phyloP scores from a whole-genome alignment of 1,284 basidiomycete species.

The Entoloma clypeatum region DNA sequence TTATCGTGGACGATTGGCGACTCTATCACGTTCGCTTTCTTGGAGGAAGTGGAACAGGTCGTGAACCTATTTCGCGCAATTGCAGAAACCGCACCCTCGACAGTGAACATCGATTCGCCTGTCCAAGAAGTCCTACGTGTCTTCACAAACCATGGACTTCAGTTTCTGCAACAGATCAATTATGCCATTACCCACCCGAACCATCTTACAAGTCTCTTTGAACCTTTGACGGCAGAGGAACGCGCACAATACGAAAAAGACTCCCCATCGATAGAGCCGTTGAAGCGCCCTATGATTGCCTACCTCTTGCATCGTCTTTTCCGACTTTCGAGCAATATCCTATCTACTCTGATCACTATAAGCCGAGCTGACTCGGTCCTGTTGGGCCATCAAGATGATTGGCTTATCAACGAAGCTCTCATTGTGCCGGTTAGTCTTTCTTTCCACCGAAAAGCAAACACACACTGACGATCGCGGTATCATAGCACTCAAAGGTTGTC shows the following conservation, averaged over 20 bases:
- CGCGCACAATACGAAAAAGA: constrained; percentile 63
- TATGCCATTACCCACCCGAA: constrained; percentile 90
- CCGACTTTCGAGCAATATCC: constrained; percentile 61
- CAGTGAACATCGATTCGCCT: constrained; percentile 41
- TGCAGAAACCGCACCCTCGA: constrained; percentile 48
- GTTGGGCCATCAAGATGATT: constrained; percentile 62
- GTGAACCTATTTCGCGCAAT: constrained; percentile 74
- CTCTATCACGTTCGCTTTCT: constrained; percentile 62
- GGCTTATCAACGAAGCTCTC: constrained; percentile 63
- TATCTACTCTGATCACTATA: constrained; percentile 68
- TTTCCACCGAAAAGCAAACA: too few species aligned
- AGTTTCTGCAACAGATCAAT: constrained; percentile 83
- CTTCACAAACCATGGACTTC: constrained; percentile 63
- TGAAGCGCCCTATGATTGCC: constrained; percentile 67
- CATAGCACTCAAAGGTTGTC: constrained; percentile 76
- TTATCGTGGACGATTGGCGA: constrained; percentile 80
- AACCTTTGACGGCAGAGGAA: constrained; percentile 79
- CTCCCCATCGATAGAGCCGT: constrained; percentile 47
- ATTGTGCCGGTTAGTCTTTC: constrained; percentile 65
- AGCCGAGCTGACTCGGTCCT: constrained; percentile 71
- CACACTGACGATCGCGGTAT: too few species aligned
- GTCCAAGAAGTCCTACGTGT: constrained; percentile 61
- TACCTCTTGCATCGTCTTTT: constrained; percentile 69
- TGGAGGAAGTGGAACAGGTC: constrained; percentile 81
- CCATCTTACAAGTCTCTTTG: constrained; percentile 76